Conservation (phyloP, 164 flowering plant species). For the Vitis vinifera region ASM3070453v1 NC_081818.1:25629501-25630000, state of each 20-base stretch:
- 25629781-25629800: neutral
- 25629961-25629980: too few relatives aligned
- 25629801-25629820: too few relatives aligned
- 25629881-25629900: too few relatives aligned
- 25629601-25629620: constrained; percentile 55
- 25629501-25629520: constrained; percentile 38
- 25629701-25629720: neutral
- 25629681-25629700: constrained; percentile 4
- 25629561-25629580: constrained; percentile 41
- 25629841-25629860: too few relatives aligned
- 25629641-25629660: neutral
- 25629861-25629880: too few relatives aligned
- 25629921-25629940: too few relatives aligned
- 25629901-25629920: too few relatives aligned
- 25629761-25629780: neutral
- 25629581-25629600: constrained; percentile 64
- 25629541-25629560: constrained; percentile 30
- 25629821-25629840: too few relatives aligned
- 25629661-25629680: constrained; percentile 6
- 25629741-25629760: neutral
- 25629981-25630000: too few relatives aligned
- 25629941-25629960: too few relatives aligned
- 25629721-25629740: neutral
- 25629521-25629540: constrained; percentile 28
- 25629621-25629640: constrained; percentile 24